Evolutionary conservation across 176 grass and related monocot species (phyloP).

Genomic region (Alopecurus myosuroides): DNA sequence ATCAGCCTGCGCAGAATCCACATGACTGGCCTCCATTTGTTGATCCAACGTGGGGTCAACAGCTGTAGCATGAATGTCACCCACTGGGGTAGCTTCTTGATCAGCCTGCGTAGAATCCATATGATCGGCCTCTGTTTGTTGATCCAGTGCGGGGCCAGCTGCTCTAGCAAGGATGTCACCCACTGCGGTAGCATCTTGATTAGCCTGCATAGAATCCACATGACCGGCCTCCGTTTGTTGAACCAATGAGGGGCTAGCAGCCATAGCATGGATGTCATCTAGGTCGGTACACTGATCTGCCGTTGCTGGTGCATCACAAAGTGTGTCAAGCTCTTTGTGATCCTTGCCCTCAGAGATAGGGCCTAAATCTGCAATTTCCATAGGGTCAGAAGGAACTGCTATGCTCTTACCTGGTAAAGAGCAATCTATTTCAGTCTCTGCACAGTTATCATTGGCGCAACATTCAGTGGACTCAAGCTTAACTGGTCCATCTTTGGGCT

Average conservation of each 20-base stretch:
- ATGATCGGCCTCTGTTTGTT: not conserved
- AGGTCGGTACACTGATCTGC: conserved; percentile 16
- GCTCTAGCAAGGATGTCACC: conserved; percentile 9
- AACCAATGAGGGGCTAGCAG: not conserved
- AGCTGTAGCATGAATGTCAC: conserved; percentile 6
- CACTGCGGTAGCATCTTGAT: conserved; percentile 15
- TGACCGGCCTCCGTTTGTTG: not conserved
- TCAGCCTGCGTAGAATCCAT: not conserved
- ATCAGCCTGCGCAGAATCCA: conserved; percentile 8
- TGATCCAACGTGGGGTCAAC: not conserved
- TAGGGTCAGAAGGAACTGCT: not conserved
- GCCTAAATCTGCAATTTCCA: conserved; percentile 4
- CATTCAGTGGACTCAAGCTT: conserved; percentile 14
- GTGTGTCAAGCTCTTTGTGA: conserved; percentile 15
- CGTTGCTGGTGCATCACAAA: not conserved
- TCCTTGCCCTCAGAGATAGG: conserved; percentile 18
- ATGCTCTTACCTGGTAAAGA: conserved; percentile 10
- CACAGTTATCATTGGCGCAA: not conserved
- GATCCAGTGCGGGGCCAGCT: not conserved
- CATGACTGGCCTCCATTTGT: not conserved
- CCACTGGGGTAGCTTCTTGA: not conserved
- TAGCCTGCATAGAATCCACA: not conserved
- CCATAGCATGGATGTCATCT: conserved; percentile 10
- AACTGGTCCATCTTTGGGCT: conserved; percentile 16
- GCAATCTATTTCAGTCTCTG: conserved; percentile 19